Base-by-base conservation (phyloP, 2,329 filamentous ascomycete species). In the Chrysoporthe deuterocubensis region DNA sequence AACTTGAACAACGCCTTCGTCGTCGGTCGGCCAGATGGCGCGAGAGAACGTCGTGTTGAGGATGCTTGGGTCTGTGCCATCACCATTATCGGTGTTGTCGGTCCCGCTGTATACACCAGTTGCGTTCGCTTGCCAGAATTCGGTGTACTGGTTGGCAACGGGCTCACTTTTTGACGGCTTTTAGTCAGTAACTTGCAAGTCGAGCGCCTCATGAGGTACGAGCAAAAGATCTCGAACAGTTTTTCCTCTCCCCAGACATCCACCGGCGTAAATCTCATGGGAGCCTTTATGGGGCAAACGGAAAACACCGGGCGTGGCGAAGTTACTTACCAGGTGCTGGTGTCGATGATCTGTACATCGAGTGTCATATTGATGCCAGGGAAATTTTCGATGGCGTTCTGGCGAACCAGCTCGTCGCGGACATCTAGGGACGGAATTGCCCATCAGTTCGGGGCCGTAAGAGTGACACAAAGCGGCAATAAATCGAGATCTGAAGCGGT, bases 321-420 rank as follows among this genome's bases (percentile, higher is more conserved):
- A 1, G 26, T 9, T 1, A 4, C 54, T 58, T 13, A 58, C 54
- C 83, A 85, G 5, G 83, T 85, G 34, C 79, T 77, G 16, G 81
- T 76, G 67, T 85, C 82, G 62, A 85, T 77, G 65, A 87, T 78
- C 74, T 87, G 85, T 69, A 85, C 80, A 71, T 86, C 84, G 13
- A 87, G 74, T 3, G 80, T 80, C 48, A 87, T 74, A 32, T 80
- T 79, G 34, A 88, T 77, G 60, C 85, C 85, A 21, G 32, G 62
- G 18, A 46, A 16, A 11, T n/a, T 18, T 21, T 64, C 62, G 21
- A 64, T 64, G 62, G 14, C 62, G 40, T 64, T 64, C 18, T 64
- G 62, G 11, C 62, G 62, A 37, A 64, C 46, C n/a, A 64, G 40
- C 48, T 64, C 62, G 3, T 64, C 52, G 21, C 62, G 62, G 16